Evolutionary conservation across 352 stramenopile species (phyloP).

Genomic region (Phytopythium montanum): DNA sequence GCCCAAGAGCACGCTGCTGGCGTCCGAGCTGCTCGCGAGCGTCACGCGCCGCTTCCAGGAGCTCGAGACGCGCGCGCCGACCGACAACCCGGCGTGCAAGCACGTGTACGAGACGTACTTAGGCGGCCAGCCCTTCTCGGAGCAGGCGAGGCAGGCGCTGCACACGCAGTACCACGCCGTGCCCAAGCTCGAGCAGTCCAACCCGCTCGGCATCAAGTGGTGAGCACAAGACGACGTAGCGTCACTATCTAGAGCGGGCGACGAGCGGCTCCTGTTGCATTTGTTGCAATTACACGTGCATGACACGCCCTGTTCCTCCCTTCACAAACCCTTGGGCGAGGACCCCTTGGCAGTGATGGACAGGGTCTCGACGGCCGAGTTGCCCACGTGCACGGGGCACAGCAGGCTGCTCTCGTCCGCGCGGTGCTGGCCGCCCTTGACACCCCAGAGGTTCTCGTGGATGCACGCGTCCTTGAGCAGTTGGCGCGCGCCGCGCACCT

Average conservation of each 20-base stretch:
- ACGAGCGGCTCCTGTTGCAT: conserved; percentile 6
- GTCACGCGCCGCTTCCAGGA: conserved; percentile 69
- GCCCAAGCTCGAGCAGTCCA: conserved; percentile 81
- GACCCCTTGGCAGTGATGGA: conserved; percentile 52
- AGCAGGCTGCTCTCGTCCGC: conserved; percentile 70
- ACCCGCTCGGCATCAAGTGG: conserved; percentile 87
- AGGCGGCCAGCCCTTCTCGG: conserved; percentile 67
- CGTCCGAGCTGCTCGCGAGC: conserved; percentile 54
- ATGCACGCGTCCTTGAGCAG: conserved; percentile 78
- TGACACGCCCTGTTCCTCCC: not conserved
- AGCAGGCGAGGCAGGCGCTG: conserved; percentile 49
- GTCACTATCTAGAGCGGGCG: not conserved
- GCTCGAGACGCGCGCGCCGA: conserved; percentile 46
- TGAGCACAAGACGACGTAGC: conserved; percentile 21
- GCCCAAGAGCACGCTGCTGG: conserved; percentile 50
- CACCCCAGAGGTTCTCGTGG: conserved; percentile 80
- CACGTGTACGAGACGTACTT: conserved; percentile 85
- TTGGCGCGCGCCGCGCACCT: conserved; percentile 62
- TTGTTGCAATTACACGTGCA: conserved; percentile 10
- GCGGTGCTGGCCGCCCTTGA: conserved; percentile 71
- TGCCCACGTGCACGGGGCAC: conserved; percentile 73
- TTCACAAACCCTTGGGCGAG: conserved; percentile 35
- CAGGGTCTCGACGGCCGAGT: conserved; percentile 63
- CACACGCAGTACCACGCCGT: conserved; percentile 85
- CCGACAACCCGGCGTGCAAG: conserved; percentile 68